Evolutionary conservation across 1,139 yeast species (phyloP).

Genomic region (Zygosaccharomyces sapae): DNA sequence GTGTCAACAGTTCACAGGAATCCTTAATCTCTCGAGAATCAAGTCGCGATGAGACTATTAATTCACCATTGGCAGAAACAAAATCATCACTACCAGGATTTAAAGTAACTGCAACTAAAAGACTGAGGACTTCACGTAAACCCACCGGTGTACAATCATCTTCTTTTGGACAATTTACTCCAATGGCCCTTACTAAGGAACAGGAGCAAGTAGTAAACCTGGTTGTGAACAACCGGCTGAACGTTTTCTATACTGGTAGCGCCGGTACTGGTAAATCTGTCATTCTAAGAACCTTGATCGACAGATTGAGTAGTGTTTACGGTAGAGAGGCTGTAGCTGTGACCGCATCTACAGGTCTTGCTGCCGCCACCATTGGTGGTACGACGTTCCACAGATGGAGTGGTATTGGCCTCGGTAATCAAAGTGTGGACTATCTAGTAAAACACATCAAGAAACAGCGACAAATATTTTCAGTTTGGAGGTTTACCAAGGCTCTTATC

Average conservation of each 20-base stretch:
- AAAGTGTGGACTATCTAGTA: constrained; percentile 43
- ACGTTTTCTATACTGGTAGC: constrained; percentile 70
- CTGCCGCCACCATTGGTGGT: constrained; percentile 86
- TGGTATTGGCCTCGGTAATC: constrained; percentile 71
- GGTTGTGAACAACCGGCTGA: constrained; percentile 47
- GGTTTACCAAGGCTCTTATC: constrained; percentile 54
- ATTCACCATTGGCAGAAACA: constrained; percentile 16
- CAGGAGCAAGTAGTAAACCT: constrained; percentile 51
- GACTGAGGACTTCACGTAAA: constrained; percentile 19
- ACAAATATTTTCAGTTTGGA: constrained; percentile 53
- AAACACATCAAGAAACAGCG: constrained; percentile 46
- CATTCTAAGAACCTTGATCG: constrained; percentile 57
- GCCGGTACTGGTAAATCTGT: constrained; percentile 89
- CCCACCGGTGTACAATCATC: constrained; percentile 10
- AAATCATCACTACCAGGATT: constrained; percentile 16
- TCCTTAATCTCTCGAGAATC: neutral
- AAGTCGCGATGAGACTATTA: neutral
- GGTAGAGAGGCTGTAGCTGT: constrained; percentile 60
- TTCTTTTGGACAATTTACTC: neutral
- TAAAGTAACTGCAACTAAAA: constrained; percentile 22
- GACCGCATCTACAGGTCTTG: constrained; percentile 89
- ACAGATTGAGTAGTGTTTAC: constrained; percentile 40
- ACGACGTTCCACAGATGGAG: constrained; percentile 73
- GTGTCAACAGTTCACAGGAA: neutral
- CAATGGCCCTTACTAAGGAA: constrained; percentile 41